Evolutionary conservation across 2,329 filamentous ascomycete species (phyloP).

Genomic region (Exophiala spinifera): DNA sequence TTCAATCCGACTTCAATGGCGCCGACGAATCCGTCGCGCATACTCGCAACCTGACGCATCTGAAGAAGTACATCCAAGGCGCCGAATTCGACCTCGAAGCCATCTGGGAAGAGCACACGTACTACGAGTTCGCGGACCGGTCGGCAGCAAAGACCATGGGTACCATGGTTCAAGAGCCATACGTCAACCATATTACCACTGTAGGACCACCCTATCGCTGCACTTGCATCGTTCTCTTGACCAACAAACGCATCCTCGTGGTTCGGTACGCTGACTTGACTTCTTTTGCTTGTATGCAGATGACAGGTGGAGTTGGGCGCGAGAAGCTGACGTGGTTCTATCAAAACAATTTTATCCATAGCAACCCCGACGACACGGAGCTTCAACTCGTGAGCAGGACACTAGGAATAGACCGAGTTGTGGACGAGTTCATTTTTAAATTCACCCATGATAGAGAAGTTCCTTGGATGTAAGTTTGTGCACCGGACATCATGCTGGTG

Average conservation of each 20-base stretch:
- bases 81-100: slow-evolving; percentile 71
- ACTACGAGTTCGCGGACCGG: slow-evolving; percentile 66
- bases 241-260: not conserved
- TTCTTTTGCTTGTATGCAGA: slow-evolving; percentile 29
- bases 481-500: not conserved
- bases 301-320: slow-evolving; percentile 69
- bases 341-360: slow-evolving; percentile 69
- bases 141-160: slow-evolving; percentile 71
- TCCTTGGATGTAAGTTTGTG: slow-evolving; percentile 62
- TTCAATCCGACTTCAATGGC: slow-evolving; percentile 51
- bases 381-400: slow-evolving; percentile 70
- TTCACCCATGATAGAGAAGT: slow-evolving; percentile 62
- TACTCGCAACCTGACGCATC: slow-evolving; percentile 61
- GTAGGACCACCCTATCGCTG: slow-evolving; percentile 38
- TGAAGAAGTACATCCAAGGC: slow-evolving; percentile 62
- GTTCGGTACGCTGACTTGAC: too few relatives aligned
- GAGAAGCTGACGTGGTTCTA: slow-evolving; percentile 65
- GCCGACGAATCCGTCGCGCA: slow-evolving; percentile 60
- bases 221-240: not conserved
- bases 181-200: slow-evolving; percentile 74
- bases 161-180: slow-evolving; percentile 77
- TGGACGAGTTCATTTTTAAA: slow-evolving; percentile 67
- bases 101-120: slow-evolving; percentile 76
- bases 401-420: slow-evolving; percentile 66
- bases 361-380: slow-evolving; percentile 64